A percentile compares a stretch with the other conserved stretches of the same genome.
Evolutionary conservation across 768 basidiomycete species (phyloP).

Genomic region (Amanita thiersii): DNA sequence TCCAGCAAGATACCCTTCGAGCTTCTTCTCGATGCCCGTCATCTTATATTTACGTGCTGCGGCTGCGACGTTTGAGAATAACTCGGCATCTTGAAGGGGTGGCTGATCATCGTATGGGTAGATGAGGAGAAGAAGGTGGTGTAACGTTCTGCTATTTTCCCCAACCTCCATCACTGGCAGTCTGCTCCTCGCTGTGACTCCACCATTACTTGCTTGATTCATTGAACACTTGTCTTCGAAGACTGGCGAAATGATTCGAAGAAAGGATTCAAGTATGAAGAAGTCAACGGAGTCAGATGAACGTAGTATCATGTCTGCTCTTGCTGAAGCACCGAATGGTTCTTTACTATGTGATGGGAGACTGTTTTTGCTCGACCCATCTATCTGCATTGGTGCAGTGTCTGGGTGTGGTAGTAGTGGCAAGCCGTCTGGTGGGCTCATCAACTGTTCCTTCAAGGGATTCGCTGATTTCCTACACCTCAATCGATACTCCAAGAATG

Average conservation of each 20-base stretch:
- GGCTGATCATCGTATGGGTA: background rate
- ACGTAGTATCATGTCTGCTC: conserved; percentile 17
- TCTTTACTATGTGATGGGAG: no score
- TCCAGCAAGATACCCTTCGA: background rate
- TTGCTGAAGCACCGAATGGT: conserved; percentile 27
- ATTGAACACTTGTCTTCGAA: conserved; percentile 3
- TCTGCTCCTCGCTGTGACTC: background rate
- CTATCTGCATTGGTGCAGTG: no score
- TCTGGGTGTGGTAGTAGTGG: no score
- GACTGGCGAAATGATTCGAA: conserved; percentile 14
- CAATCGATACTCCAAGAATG: background rate
- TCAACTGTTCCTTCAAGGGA: background rate
- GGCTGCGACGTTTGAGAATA: no score
- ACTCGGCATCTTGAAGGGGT: background rate
- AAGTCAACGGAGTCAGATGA: conserved; percentile 23
- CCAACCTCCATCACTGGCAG: background rate
- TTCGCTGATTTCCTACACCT: background rate
- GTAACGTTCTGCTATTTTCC: conserved; percentile 2
- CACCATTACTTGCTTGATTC: background rate
- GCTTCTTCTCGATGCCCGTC: conserved; percentile 1
- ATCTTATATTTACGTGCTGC: background rate
- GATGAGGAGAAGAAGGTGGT: conserved; percentile 3
- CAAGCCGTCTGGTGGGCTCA: background rate
- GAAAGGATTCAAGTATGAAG: conserved; percentile 17
- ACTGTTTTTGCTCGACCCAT: no score